These are phyloP conservation scores for Hanseniaspora lindneri DNA, from an alignment of 805 yeast genomes.

Conservation along the genomic window DNA sequence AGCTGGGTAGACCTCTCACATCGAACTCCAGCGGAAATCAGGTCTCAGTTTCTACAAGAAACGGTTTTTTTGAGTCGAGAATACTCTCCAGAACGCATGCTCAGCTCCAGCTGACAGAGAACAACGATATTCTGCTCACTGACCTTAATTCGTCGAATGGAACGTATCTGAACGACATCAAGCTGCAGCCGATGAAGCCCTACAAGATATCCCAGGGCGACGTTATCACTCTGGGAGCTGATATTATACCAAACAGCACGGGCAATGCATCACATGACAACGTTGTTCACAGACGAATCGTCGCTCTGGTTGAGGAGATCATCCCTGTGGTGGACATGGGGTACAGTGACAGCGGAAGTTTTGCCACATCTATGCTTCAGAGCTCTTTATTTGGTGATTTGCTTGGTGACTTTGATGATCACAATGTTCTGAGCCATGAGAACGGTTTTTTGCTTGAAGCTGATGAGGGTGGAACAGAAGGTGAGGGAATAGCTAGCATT, in stretches of 20 bases:
- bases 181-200: conserved; percentile 41
- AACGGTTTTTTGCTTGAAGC: conserved; percentile 32
- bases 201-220: conserved; percentile 68
- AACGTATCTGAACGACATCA: conserved; percentile 70
- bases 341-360: conserved; percentile 10
- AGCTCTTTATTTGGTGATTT: conserved; percentile 51
- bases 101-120: conserved; percentile 53
- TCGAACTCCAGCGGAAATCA: conserved; percentile 17
- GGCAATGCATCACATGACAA: conserved; percentile 38
- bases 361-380: conserved; percentile 17
- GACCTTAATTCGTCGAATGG: conserved; percentile 92
- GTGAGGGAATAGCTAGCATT: conserved; percentile 1
- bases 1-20: conserved; percentile 79
- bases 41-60: conserved; percentile 25
- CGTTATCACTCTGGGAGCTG: conserved; percentile 85
- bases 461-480: conserved; percentile 5
- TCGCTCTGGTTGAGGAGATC: conserved; percentile 67
- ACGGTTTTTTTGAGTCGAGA: conserved; percentile 89
- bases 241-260: conserved; percentile 35
- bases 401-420: conserved; percentile 37
- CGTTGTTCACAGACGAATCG: conserved; percentile 68
- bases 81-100: conserved; percentile 93
- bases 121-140: conserved; percentile 58
- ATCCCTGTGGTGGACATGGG: conserved; percentile 29
- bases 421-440: conserved; percentile 37